Percentiles rank a stretch among this genome's conserved stretches.
phyloP scores from a whole-genome alignment of 164 flowering plant genomes.

The Kingdonia uniflora region DNA sequence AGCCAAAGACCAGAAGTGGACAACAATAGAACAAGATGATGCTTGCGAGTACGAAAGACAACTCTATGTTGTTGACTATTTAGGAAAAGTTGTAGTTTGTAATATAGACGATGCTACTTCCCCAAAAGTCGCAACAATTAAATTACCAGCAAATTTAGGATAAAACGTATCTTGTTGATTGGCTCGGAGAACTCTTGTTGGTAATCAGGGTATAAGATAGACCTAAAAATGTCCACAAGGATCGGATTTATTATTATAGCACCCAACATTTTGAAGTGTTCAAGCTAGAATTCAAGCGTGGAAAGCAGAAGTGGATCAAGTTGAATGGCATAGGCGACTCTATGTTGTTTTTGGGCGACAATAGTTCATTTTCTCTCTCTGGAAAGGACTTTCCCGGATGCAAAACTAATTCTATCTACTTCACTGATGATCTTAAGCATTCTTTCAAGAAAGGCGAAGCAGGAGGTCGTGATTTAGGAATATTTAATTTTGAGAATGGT shows the following conservation, averaged over 20 bases:
- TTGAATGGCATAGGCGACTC: background rate
- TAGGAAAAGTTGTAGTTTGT: background rate
- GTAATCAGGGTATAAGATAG: background rate
- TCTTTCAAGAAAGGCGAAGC: background rate
- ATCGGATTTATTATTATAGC: background rate
- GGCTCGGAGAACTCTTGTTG: background rate
- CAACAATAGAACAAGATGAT: background rate
- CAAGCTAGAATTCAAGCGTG: background rate
- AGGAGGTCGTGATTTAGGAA: background rate
- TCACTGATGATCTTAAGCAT: background rate
- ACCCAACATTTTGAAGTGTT: background rate
- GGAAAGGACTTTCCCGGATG: background rate
- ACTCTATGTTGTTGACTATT: background rate
- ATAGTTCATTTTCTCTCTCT: background rate
- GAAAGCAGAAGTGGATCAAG: background rate
- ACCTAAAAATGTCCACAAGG: background rate
- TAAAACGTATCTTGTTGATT: background rate
- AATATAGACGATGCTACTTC: background rate
- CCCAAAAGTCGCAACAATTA: background rate
- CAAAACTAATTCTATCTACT: background rate
- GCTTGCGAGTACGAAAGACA: background rate
- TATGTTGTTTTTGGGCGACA: background rate
- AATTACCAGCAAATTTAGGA: background rate
- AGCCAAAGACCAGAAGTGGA: background rate
- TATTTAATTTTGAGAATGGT: background rate